phyloP scores from a whole-genome alignment of 768 basidiomycete genomes.

The Filobasidium wieringae region DNA sequence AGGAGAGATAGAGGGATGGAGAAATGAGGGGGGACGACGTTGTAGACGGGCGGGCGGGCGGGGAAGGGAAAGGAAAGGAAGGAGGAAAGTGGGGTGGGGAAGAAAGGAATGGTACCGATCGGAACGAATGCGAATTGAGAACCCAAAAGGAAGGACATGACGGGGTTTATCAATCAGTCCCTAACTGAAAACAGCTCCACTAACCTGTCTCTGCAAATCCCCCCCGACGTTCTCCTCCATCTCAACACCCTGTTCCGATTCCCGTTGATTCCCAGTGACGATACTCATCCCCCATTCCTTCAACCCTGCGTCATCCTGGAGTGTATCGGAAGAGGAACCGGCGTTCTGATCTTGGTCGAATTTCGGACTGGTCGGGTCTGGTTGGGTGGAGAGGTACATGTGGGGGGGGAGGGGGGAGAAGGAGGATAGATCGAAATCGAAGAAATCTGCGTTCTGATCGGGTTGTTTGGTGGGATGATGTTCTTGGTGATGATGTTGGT shows the following conservation, averaged over 20 bases:
- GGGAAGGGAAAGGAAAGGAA: not conserved
- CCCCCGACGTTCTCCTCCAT: not conserved
- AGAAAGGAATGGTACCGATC: no score
- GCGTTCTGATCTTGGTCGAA: no score
- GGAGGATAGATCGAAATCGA: not conserved
- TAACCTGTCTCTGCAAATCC: not conserved
- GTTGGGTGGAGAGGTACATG: no score
- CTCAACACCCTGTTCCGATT: not conserved
- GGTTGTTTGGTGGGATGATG: not conserved
- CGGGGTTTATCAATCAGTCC: no score
- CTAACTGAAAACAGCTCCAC: not conserved
- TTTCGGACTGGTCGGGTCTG: no score
- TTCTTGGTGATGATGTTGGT: not conserved
- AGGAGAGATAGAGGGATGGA: no score
- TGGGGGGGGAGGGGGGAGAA: no score
- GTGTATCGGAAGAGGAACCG: no score
- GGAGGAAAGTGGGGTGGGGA: not conserved
- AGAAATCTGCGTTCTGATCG: not conserved
- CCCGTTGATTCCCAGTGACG: not conserved
- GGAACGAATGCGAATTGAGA: no score
- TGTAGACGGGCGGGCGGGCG: not conserved
- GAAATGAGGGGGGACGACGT: not conserved
- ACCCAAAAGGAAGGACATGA: no score
- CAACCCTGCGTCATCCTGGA: not conserved
- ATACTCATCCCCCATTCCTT: not conserved